Base-by-base conservation (phyloP, 805 yeast genomes). In the Zygotorulaspora chibaensis region DNA sequence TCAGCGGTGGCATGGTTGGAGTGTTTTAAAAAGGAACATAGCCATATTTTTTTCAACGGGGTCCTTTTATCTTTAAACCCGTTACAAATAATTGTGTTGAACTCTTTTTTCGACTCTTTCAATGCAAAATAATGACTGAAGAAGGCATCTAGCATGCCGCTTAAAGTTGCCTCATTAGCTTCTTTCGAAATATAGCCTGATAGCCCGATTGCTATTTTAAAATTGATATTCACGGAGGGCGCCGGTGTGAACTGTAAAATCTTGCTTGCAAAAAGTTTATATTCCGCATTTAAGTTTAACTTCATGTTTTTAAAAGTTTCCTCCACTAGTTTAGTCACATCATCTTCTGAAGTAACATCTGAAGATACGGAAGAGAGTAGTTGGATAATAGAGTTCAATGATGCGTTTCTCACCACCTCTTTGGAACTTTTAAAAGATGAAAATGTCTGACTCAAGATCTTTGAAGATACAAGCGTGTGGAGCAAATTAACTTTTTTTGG, bases 31-130 rank as follows among this genome's bases (percentile, higher is more conserved):
- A 84, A 57, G 29, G 77, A 64, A 30, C 72, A 58, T 45, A 75
- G 73, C 97, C 97, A 91, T 16, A 79, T 66, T 57, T 78, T 79
- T 53, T 84, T 76, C 18, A 86, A 63, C 27, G 76, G 76, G 10
- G 74, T 64, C 53, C 85, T 86, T 55, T 84, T 74, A 31, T 86
- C 90, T 11, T 66, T 60, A 11, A 88, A 66, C 0, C 96, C 96
- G 13, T 71, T 65, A n/a, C 63, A 65, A 27, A 86, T 61, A 51
- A 42, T 62, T 42, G 56, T 65, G 10, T 68, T 47, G 23, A 65
- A 53, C 2, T 58, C 63, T 2, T 55, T 57, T 2, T 51, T 51
- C 1, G 58, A 44, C 1, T 54, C 48, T 17, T 68, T 48, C 2
- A 67, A 40, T 9, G 61, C 55, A 9, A 73, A 56, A 20, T 74